Evolutionary conservation across 2,329 filamentous ascomycete species (phyloP), one percentile per base, ranked within the genome.

Genomic region (Sclerotiophoma versabilis): DNA sequence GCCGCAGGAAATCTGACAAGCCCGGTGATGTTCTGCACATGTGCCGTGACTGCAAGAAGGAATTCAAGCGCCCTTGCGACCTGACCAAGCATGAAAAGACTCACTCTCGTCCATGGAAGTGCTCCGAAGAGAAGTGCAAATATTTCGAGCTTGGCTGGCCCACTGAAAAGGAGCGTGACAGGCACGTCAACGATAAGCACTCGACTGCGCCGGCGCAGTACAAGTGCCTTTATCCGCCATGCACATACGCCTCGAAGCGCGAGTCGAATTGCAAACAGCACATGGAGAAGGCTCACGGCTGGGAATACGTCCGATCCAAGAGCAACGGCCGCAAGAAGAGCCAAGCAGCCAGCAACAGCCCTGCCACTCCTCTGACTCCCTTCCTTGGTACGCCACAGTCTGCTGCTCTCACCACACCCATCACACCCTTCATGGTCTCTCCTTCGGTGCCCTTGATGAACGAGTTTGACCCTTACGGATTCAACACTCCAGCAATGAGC

Each of bases 71-170:
- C 58, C 92, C 92, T n/a, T 98, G 95, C 76, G 95, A 99, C 75
- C 81, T 98, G 54, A 97, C 92, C 63, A 98, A 98, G 82, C 95
- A 99, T 77, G 90, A 96, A 79, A 99, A 98, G 82, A 98, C 93
- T 0, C 95, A 99, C 76, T 92, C 91, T 50, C 90, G 95, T 29
- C 95, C 93, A 9, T 97, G 91, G 90, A 99, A 99, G 81, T 99
- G 95, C 76, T 84, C 87, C 6, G 81, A 91, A 19, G 71, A 84
- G 33, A 87, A 85, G 38, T 98, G 95, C 89, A 96, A 96, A 74
- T 98, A 96, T 76, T 87, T 90, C 74, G 84, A 89, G 27, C 87
- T 90, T 66, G 95, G 95, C 43, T 98, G 93, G 90, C 93, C 95
- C 4, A 98, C 95, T 0, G 93, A 98, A 78, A 98, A 99, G 79